Base-by-base conservation (phyloP, 2,329 filamentous ascomycete species). In the Didymella lethalis region DNA sequence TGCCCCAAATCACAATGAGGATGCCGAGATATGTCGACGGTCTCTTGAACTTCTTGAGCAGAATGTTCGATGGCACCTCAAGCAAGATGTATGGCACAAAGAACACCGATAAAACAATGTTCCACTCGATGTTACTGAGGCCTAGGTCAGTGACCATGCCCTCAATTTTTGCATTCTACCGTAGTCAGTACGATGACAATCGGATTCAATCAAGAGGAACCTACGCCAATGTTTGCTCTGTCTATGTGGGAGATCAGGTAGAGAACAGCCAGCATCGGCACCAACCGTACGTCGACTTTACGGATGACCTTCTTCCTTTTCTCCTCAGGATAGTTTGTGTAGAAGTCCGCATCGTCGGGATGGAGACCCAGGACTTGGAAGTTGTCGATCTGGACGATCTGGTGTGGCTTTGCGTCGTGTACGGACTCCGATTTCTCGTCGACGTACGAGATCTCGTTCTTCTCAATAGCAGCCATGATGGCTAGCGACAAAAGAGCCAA, bases 91-190 rank as follows among this genome's bases (percentile, higher is more conserved):
- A 69, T 29, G 83, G 78, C 26, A 81, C 80, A 70, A 88, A 88
- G 50, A 89, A 78, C 50, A 89, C 87, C 5, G 83, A 84, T 26
- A 88, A 76, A 43, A 84, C 86, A 1, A 85, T 86, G 38, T 85
- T 82, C 69, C 88, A 89, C 71, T 90, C 77, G 2, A 80, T 81
- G 62, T 84, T 75, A 51, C 73, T 71, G 54, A 89, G 79, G 1
- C 77, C 68, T 14, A 89, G 77, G 52, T 90, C 87, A 3, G 78
- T 77, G 46, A 87, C 83, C 29, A 90, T 78, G 12, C 87, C 87
- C 70, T 86, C 85, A 48, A 90, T 80, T n/a, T 84, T 83, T 0
- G 88, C 88, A 6, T 86, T 83, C 5, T 67, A 16, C 14, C 16
- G 12, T 18, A 3, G 32, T 60, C 25, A 60, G 47, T 49, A 32